Percentiles rank a stretch among this genome's conserved stretches.
Evolutionary conservation across 208 protist genomes (phyloP).

Genomic region (Crithidia bombi): DNA sequence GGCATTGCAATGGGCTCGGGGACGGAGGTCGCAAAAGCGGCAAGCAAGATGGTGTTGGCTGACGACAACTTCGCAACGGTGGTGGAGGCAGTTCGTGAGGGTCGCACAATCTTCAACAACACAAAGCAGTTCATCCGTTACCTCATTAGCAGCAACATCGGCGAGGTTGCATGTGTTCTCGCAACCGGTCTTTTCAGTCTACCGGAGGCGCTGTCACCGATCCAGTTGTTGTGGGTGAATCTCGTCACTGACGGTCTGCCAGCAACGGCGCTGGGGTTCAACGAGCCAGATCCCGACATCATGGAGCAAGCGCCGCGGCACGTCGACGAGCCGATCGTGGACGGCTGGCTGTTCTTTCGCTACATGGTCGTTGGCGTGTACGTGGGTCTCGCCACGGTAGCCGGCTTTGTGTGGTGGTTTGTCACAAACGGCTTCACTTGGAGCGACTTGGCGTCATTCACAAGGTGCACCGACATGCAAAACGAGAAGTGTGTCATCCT

Average conservation of each 20-base stretch:
- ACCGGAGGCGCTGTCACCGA: slow-evolving; percentile 94
- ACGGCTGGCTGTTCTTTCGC: slow-evolving; percentile 81
- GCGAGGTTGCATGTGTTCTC: slow-evolving; percentile 93
- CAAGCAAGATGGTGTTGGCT: slow-evolving; percentile 95
- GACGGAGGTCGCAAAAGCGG: slow-evolving; percentile 97
- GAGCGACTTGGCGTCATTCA: slow-evolving; percentile 60
- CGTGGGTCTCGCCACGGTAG: slow-evolving; percentile 84
- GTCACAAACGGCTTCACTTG: slow-evolving; percentile 77
- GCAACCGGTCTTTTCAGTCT: slow-evolving; percentile 87
- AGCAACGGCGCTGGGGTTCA: slow-evolving; percentile 96
- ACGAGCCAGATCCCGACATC: slow-evolving; percentile 83
- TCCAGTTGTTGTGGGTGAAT: slow-evolving; percentile 99
- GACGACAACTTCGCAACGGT: slow-evolving; percentile 98
- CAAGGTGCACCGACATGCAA: slow-evolving; percentile 57
- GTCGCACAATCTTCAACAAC: slow-evolving; percentile 97
- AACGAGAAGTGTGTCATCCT: slow-evolving; percentile 58
- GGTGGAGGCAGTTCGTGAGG: slow-evolving; percentile 95
- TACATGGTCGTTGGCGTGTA: slow-evolving; percentile 88
- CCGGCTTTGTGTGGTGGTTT: slow-evolving; percentile 88
- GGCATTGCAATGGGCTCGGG: slow-evolving; percentile 98
- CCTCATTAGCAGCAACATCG: slow-evolving; percentile 97
- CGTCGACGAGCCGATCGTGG: slow-evolving; percentile 89
- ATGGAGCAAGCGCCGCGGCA: slow-evolving; percentile 91
- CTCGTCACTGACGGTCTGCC: slow-evolving; percentile 99
- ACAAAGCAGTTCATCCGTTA: slow-evolving; percentile 98